These are phyloP conservation scores for Ogataea pini DNA, from an alignment of 805 yeast genomes.

Conservation along the genomic window DNA sequence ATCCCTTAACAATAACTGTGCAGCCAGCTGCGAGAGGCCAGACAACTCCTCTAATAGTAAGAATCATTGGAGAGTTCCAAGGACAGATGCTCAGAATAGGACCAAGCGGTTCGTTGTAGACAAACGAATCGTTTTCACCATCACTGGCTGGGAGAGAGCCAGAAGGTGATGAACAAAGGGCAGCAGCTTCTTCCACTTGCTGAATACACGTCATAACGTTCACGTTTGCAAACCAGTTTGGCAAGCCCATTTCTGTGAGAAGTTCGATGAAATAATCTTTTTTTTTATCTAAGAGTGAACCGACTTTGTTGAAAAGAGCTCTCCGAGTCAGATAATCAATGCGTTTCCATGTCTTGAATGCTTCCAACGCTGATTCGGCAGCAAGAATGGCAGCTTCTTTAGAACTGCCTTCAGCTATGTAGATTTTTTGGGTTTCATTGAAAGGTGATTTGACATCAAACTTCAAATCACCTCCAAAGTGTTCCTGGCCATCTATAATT, in stretches of 20 bases:
- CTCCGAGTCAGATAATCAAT: not conserved
- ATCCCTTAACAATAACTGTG: conserved; percentile 10
- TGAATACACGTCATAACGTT: conserved; percentile 6
- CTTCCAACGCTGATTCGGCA: conserved; percentile 5
- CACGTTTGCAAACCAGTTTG: conserved; percentile 8
- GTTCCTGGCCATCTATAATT: conserved; percentile 4
- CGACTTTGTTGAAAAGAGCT: conserved; percentile 2
- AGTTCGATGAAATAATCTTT: not conserved
- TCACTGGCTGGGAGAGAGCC: conserved; percentile 5
- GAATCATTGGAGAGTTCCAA: conserved; percentile 12
- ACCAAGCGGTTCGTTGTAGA: conserved; percentile 10
- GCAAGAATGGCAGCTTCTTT: conserved; percentile 1
- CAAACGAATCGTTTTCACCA: conserved; percentile 3
- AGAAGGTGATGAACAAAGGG: conserved; percentile 8
- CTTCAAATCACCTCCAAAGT: not conserved
- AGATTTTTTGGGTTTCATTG: not conserved
- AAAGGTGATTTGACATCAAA: conserved; percentile 9
- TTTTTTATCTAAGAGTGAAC: not conserved
- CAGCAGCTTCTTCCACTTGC: conserved; percentile 10
- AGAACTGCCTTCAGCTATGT: conserved; percentile 7
- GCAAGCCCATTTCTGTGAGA: conserved; percentile 9
- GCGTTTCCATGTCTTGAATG: conserved; percentile 7
- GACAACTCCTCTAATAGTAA: conserved; percentile 10
- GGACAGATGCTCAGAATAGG: conserved; percentile 12
- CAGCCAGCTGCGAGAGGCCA: conserved; percentile 13